Evolutionary conservation across 495 filamentous ascomycete genomes (phyloP), one percentile per base, ranked within the genome.

Genomic region (Mytilinidion resinicola): DNA sequence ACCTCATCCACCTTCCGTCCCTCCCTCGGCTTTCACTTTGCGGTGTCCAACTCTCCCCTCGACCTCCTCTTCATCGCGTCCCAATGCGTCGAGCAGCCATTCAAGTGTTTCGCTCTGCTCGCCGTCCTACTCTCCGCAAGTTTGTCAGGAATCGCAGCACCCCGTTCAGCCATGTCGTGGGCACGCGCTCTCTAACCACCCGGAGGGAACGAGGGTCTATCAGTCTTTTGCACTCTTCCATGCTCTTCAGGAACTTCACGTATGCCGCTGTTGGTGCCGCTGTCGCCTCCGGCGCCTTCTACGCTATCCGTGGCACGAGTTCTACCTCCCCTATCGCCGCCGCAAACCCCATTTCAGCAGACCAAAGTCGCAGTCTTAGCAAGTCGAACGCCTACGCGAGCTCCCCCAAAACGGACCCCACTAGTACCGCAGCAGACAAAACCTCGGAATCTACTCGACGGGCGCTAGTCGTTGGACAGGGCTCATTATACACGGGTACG

Each of bases 401-500:
- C 46, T 39, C 50, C 15, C 56, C 75, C 70, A 36, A 71, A 73
- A 30, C 60, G 9, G 44, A 19, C 1, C 25, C 51, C 21, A 55
- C 47, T 47, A 41, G 44, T 10, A 39, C 19, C 6, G 36, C 34
- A 43, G 44, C 56, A 20, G 56, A 55, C 17, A 54, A 55, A 19
- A 49, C 55, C 10, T 38, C 57, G 30, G 58, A 70, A 37, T 25
- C 57, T 19, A 67, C 67, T 14, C 58, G 70, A 9, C 61, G 61
- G 53, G 82, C 87, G 20, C 75, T 96, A 43, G 78, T 92, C 19
- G 87, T 97, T 43, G 88, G 88, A 53, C 82, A 89, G 67, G 88
- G 92, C 66, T 81, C 88, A 69, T 80, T 96, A 38, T 95, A 90
- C 63, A 90, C 89, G 12, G 85, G 86, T 15, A 85, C 87, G 0